These are phyloP conservation scores for Phytomonas sp. DNA, from an alignment of 208 protist genomes.

Conservation along the genomic window DNA sequence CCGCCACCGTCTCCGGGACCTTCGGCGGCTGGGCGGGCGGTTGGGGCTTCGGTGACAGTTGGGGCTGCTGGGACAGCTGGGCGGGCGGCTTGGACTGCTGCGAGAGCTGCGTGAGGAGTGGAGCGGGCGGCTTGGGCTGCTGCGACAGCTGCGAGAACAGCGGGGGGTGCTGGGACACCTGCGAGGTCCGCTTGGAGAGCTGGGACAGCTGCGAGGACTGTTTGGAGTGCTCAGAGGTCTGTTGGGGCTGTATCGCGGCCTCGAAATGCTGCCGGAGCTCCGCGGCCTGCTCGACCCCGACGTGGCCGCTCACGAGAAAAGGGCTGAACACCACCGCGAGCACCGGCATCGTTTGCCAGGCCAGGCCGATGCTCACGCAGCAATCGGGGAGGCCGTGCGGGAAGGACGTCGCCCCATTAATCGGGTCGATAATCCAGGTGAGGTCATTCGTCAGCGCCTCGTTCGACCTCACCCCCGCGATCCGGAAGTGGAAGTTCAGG, in stretches of 20 bases:
- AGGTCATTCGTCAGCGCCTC: slow-evolving; percentile 30
- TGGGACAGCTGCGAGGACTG: too few species aligned
- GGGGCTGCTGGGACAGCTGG: too few species aligned
- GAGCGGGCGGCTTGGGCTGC: too few species aligned
- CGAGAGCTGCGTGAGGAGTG: too few species aligned
- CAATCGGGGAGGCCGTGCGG: slow-evolving; percentile 63
- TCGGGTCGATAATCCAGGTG: slow-evolving; percentile 76
- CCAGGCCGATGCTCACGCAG: slow-evolving; percentile 67
- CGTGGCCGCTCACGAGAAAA: slow-evolving; percentile 22
- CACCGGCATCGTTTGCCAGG: slow-evolving; percentile 32
- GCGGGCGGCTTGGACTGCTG: too few species aligned
- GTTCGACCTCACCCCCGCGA: slow-evolving; percentile 33
- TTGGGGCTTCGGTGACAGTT: neutral
- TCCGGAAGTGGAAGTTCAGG: slow-evolving; percentile 33
- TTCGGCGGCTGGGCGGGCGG: too few species aligned
- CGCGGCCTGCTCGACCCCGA: neutral
- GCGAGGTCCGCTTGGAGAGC: too few species aligned
- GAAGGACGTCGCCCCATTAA: slow-evolving; percentile 76
- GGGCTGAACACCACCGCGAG: slow-evolving; percentile 68
- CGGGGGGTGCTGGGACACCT: too few species aligned
- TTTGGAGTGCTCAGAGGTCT: neutral
- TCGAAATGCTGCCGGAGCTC: neutral
- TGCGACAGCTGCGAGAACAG: too few species aligned
- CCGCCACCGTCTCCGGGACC: neutral
- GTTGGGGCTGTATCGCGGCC: neutral